Percentiles rank a stretch among this genome's conserved stretches.
These are phyloP conservation scores for Coelastrella sp. DNA, from an alignment of 139 green algal species.

Conservation along the genomic window DNA sequence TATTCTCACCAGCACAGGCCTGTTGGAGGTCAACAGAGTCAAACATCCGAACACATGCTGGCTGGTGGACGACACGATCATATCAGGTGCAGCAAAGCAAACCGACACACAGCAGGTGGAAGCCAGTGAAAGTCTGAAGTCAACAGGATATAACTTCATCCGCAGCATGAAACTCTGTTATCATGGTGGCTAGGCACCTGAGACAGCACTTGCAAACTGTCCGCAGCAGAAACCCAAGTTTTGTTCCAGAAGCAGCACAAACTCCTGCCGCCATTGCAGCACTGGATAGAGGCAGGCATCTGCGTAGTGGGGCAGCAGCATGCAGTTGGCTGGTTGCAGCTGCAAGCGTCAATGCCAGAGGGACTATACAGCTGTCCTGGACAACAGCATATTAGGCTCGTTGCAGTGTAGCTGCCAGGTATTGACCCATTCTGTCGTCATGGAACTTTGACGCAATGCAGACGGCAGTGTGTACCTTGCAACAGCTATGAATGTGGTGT, in stretches of 20 bases:
- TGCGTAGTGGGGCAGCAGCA: no score
- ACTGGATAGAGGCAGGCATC: no score
- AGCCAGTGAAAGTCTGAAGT: not conserved
- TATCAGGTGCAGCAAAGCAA: conserved; percentile 31
- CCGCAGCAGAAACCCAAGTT: no score
- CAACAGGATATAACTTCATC: not conserved
- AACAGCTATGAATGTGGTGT: conserved; percentile 16
- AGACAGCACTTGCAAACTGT: no score
- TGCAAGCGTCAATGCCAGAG: no score
- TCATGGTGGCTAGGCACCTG: not conserved
- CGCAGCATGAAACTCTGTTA: not conserved
- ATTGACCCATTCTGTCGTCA: no score
- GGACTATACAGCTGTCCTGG: no score
- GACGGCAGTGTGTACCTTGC: conserved; percentile 32
- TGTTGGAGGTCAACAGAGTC: conserved; percentile 43
- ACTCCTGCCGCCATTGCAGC: no score
- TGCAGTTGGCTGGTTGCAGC: no score
- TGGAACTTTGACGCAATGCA: not conserved
- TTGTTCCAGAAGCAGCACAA: no score
- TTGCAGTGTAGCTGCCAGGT: no score
- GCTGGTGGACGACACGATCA: conserved; percentile 30
- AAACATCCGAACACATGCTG: conserved; percentile 7
- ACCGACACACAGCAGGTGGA: not conserved
- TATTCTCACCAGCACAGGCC: not conserved
- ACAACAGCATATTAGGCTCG: no score